Percentiles rank a stretch among this genome's conserved stretches.
These are phyloP conservation scores for Stephanocyclus meneghinianus DNA, from an alignment of 352 stramenopile genomes.

Conservation along the genomic window DNA sequence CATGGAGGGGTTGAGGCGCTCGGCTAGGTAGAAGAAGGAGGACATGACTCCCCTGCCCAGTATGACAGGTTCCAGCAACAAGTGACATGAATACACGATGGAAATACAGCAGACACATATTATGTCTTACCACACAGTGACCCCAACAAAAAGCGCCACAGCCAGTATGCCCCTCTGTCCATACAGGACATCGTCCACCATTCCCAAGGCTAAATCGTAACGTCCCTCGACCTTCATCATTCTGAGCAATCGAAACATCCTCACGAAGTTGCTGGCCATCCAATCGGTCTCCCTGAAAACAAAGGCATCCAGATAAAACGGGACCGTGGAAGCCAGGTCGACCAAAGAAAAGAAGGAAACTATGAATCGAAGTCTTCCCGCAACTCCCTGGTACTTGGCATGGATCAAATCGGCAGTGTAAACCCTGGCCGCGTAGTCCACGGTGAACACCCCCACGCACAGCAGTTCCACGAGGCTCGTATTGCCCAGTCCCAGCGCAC, in stretches of 20 bases:
- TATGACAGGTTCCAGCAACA: background rate
- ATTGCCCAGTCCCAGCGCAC: constrained; percentile 57
- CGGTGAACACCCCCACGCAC: constrained; percentile 75
- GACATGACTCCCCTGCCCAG: constrained; percentile 34
- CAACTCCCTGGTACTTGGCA: constrained; percentile 51
- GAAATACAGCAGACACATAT: background rate
- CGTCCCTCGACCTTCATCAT: constrained; percentile 84
- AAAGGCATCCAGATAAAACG: constrained; percentile 84
- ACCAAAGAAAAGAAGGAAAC: constrained; percentile 81
- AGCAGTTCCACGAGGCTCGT: constrained; percentile 76
- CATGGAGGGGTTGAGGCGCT: constrained; percentile 78
- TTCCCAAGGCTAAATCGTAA: constrained; percentile 65
- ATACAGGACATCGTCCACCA: constrained; percentile 76
- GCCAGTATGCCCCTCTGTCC: constrained; percentile 73
- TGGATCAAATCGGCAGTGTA: constrained; percentile 72
- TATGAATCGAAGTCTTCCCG: constrained; percentile 65
- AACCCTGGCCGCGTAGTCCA: constrained; percentile 82
- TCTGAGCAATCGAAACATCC: constrained; percentile 84
- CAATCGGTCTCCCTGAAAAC: constrained; percentile 65
- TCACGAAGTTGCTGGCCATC: constrained; percentile 73
- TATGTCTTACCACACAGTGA: constrained; percentile 77
- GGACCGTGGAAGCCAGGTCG: constrained; percentile 80
- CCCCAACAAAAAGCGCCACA: constrained; percentile 81
- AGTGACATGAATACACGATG: constrained; percentile 21
- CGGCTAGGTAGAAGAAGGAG: constrained; percentile 81